A percentile compares a stretch with the other conserved stretches of the same genome.
These are phyloP conservation scores for Spathaspora sp. DNA, from an alignment of 805 yeast species.

Conservation along the genomic window DNA sequence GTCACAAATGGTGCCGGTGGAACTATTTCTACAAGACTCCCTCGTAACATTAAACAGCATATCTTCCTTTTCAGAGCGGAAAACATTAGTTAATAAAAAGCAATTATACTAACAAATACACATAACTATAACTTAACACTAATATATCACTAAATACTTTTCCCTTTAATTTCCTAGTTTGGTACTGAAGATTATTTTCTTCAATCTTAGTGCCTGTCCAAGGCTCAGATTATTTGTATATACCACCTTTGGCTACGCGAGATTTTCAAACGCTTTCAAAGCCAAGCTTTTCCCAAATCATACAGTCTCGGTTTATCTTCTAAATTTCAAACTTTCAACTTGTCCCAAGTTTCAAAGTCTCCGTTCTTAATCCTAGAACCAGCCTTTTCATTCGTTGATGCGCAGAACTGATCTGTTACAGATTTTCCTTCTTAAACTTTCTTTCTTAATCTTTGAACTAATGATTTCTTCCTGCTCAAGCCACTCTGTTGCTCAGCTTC, in stretches of 20 bases:
- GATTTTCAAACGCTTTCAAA: not conserved
- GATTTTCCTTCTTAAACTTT: slow-evolving; percentile 9
- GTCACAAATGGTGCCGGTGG: too few relatives aligned
- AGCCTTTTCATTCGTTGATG: too few relatives aligned
- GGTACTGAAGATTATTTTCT: not conserved
- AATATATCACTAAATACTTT: not conserved
- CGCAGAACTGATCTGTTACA: not conserved
- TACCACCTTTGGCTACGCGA: not conserved
- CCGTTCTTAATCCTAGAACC: too few relatives aligned
- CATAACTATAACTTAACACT: not conserved
- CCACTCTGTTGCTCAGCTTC: slow-evolving; percentile 37
- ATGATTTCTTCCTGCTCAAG: slow-evolving; percentile 78
- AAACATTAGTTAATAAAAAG: not conserved
- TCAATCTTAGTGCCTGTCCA: not conserved
- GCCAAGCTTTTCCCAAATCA: not conserved
- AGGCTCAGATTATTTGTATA: not conserved
- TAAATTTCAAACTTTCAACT: too few relatives aligned
- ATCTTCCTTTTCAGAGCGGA: too few relatives aligned
- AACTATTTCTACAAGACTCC: too few relatives aligned
- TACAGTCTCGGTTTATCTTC: not conserved
- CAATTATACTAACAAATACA: not conserved
- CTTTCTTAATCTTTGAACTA: slow-evolving; percentile 61
- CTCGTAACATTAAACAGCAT: too few relatives aligned
- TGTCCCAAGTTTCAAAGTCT: too few relatives aligned
- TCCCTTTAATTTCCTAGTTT: not conserved